Conservation (phyloP, 768 basidiomycete species). For the Collybia mongolica region DNA sequence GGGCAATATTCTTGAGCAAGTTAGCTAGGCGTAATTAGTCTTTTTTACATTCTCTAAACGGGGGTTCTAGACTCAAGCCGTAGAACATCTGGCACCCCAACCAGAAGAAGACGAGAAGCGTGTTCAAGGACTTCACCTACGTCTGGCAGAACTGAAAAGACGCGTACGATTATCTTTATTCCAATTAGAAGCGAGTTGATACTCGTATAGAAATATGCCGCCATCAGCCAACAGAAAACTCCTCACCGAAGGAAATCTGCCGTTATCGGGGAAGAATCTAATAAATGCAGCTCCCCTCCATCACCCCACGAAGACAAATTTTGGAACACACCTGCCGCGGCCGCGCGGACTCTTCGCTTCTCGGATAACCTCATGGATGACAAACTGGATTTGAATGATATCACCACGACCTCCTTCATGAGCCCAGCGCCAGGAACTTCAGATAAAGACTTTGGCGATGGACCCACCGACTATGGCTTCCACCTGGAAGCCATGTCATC, state of each 20-base stretch:
- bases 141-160: slow-evolving; percentile 37
- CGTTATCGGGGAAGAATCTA: slow-evolving; percentile 18
- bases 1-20: slow-evolving; percentile 29
- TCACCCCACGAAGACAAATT: slow-evolving; percentile 53
- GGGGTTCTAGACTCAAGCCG: slow-evolving; percentile 17
- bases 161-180: slow-evolving; percentile 25
- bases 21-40: slow-evolving; percentile 10
- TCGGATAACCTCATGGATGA: slow-evolving; percentile 65
- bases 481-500: no score
- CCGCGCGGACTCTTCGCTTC: slow-evolving; percentile 61
- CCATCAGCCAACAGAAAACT: background rate
- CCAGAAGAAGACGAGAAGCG: slow-evolving; percentile 41
- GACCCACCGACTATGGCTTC: no score
- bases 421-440: slow-evolving; percentile 22
- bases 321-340: slow-evolving; percentile 58
- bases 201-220: slow-evolving; percentile 22
- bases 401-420: slow-evolving; percentile 47
- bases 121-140: slow-evolving; percentile 35
- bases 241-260: slow-evolving; percentile 1
- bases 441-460: no score
- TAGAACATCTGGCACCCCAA: slow-evolving; percentile 29
- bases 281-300: slow-evolving; percentile 17
- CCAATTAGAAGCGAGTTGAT: background rate
- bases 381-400: slow-evolving; percentile 53
- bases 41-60: no score